Base-by-base conservation (phyloP, 2,329 filamentous ascomycete genomes). In the Aspergillus arachidicola region DNA sequence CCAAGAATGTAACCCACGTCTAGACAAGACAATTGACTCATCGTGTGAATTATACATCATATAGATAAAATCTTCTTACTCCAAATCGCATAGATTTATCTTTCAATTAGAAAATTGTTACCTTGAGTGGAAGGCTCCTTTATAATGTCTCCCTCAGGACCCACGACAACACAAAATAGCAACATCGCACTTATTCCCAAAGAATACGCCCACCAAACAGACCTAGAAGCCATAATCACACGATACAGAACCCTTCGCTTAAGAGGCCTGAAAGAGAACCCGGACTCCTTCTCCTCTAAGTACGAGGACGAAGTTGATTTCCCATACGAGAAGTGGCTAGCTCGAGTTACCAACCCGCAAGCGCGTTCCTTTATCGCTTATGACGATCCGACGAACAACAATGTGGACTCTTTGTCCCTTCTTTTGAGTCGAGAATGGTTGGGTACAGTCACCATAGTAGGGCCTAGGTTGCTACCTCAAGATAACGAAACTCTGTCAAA, bases 301-400 rank as follows among this genome's bases (percentile, higher is more conserved):
- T 60, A 63, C 45, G 61, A 63, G 7, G 21, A 50, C 6, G 61
- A 63, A 50, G 16, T 60, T 2, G 6, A 54, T 2, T 60, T 63
- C 19, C 58, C 58, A 7, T 19, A 26, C 6, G 34, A 60, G 10
- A 57, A 21, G 26, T 63, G 61, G 61, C n/a, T 53, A 7, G 26
- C 58, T 10, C 43, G 61, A 11, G 50, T 63, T 1, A 7, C 38
- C 16, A 60, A 63, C 21, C 58, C 61, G 1, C n/a, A 41, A 3
- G 61, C 53, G 10, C 32, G 38, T 11, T 54, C 61, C 4, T 48
- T 63, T 7, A 45, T 63, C 23, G 61, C 58, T 0, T 16, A 46
- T 16, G 7, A 5, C 1, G 14, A 23, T 7, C 7, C 5, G 12
- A 14, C 2, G 2, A 16, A n/a, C 6, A 36, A n/a, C 21, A 3